Conservation (phyloP, 805 yeast species). For the Saturnispora diversa region DNA sequence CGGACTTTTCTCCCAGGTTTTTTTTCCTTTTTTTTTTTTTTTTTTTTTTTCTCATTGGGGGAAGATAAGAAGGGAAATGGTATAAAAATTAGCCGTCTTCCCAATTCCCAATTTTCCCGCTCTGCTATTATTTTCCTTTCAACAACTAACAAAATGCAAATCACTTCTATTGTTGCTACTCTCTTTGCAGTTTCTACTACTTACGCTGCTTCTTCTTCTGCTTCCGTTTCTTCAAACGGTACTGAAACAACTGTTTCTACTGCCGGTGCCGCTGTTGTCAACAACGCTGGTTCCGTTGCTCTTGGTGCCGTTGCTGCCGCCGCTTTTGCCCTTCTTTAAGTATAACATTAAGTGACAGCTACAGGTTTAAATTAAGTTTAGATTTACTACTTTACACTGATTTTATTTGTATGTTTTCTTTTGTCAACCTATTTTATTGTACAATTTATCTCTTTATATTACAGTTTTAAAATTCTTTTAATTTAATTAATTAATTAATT, state of each 20-base stretch:
- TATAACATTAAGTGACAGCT: constrained; percentile 5
- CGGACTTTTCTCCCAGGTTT: too few relatives aligned
- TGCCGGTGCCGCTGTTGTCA: constrained; percentile 33
- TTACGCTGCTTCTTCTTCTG: constrained; percentile 38
- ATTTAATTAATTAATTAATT: not conserved
- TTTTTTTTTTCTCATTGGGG: too few relatives aligned
- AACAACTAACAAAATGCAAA: constrained; percentile 47
- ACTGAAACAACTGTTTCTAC: constrained; percentile 37
- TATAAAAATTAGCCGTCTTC: too few relatives aligned
- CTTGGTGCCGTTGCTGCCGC: constrained; percentile 82
- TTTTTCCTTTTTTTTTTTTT: too few relatives aligned
- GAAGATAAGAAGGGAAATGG: too few relatives aligned
- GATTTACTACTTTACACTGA: not conserved
- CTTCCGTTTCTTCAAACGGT: constrained; percentile 40
- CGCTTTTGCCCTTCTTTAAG: constrained; percentile 48
- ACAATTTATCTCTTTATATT: not conserved
- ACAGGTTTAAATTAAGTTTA: too few relatives aligned
- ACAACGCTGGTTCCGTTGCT: constrained; percentile 62
- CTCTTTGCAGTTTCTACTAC: constrained; percentile 66
- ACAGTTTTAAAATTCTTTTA: not conserved
- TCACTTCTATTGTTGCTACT: constrained; percentile 58
- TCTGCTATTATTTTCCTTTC: not conserved
- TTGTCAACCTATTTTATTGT: not conserved
- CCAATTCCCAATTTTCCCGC: not conserved
- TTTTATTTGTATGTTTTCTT: not conserved